These are phyloP conservation scores for Daldinia childiae DNA, from an alignment of 495 filamentous ascomycete genomes.

Conservation along the genomic window DNA sequence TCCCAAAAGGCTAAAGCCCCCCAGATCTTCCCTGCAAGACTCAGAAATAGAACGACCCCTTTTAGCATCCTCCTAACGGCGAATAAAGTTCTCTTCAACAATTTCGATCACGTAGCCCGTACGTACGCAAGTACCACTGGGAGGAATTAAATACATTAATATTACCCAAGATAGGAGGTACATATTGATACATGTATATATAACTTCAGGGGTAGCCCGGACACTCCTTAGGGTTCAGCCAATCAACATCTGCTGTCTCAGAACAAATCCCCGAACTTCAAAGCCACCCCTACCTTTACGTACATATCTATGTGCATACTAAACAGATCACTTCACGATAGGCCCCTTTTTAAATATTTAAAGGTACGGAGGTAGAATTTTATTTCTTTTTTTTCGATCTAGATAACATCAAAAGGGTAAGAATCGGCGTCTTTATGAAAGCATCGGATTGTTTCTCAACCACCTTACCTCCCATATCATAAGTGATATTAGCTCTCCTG, in stretches of 20 bases:
- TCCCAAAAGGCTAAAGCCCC: background rate
- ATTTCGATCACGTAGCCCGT: background rate
- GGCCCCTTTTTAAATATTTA: background rate
- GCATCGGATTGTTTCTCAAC: background rate
- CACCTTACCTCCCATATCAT: background rate
- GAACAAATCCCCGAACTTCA: background rate
- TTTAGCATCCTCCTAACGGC: slow-evolving; percentile 27
- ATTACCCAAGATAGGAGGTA: slow-evolving; percentile 3
- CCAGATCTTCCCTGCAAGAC: background rate
- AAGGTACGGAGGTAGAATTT: background rate
- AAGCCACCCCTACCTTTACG: background rate
- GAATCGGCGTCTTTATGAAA: background rate
- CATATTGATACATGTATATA: slow-evolving; percentile 6
- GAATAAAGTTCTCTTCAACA: slow-evolving; percentile 22
- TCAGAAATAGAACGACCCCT: slow-evolving; percentile 3
- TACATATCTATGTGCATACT: background rate
- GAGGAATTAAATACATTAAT: background rate
- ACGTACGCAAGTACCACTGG: background rate
- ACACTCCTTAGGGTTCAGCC: slow-evolving; percentile 1
- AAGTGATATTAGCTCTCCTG: background rate
- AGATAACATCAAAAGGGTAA: background rate
- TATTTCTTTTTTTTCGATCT: background rate
- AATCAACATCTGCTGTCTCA: slow-evolving; percentile 11
- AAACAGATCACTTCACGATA: background rate
- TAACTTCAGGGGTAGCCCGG: slow-evolving; percentile 16